phyloP scores from a whole-genome alignment of 2,329 filamentous ascomycete genomes.

The Ceratocystis variospora region DNA sequence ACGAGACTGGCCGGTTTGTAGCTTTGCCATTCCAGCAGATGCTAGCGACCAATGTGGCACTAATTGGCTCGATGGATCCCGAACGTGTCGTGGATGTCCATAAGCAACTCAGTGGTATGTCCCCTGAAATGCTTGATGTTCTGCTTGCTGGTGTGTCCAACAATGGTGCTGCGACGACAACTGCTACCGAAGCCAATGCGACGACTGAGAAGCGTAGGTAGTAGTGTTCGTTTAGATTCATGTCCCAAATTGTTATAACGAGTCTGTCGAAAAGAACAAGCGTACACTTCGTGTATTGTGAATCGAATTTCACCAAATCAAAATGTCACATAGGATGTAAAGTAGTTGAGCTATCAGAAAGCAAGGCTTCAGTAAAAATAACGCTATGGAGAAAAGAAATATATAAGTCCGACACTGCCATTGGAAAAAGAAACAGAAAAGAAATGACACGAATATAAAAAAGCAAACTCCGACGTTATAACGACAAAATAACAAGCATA shows the following conservation, averaged over 20 bases:
- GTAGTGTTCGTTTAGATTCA: background rate
- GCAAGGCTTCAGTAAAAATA: background rate
- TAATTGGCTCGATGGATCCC: conserved; percentile 53
- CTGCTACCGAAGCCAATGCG: conserved; percentile 21
- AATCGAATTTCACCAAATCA: too few relatives aligned
- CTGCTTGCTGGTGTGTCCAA: conserved; percentile 26
- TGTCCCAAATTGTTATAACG: background rate
- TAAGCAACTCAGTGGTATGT: conserved; percentile 29
- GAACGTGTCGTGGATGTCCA: conserved; percentile 34
- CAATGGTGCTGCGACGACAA: conserved; percentile 23
- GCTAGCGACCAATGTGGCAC: conserved; percentile 52
- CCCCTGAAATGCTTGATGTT: conserved; percentile 37
- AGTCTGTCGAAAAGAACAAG: background rate
- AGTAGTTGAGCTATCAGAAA: background rate
- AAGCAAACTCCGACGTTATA: background rate
- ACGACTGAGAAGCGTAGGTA: conserved; percentile 10
- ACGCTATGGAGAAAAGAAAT: background rate
- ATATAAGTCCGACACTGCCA: background rate
- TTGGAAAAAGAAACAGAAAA: background rate
- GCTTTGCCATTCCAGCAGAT: conserved; percentile 65
- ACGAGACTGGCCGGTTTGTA: conserved; percentile 57
- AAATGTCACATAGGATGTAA: too few relatives aligned
- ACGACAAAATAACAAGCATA: background rate
- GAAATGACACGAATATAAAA: background rate
- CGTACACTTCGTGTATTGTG: too few relatives aligned